phyloP scores from a whole-genome alignment of 805 yeast species.

The Candida easanensis region DNA sequence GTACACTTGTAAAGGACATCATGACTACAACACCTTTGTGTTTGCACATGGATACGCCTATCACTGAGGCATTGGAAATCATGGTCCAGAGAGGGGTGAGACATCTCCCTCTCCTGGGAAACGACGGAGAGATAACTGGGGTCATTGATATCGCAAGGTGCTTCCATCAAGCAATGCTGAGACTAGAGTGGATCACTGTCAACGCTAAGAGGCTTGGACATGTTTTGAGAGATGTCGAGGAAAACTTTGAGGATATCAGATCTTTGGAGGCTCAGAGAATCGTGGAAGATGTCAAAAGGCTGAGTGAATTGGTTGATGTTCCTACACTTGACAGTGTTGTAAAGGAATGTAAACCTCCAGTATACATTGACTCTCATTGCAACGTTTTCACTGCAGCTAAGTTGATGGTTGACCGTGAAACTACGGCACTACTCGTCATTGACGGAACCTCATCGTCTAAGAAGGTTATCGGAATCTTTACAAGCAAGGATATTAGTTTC shows the following conservation, averaged over 20 bases:
- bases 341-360: constrained; percentile 25
- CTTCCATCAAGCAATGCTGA: constrained; percentile 43
- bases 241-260: constrained; percentile 26
- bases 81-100: constrained; percentile 42
- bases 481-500: constrained; percentile 44
- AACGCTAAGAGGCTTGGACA: constrained; percentile 34
- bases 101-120: constrained; percentile 41
- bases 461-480: constrained; percentile 43
- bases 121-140: constrained; percentile 37
- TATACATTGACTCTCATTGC: constrained; percentile 35
- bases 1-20: constrained; percentile 32
- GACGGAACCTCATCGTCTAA: constrained; percentile 31
- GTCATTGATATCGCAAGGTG: constrained; percentile 45
- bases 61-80: constrained; percentile 39
- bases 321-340: constrained; percentile 35
- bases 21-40: constrained; percentile 40
- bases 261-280: constrained; percentile 25
- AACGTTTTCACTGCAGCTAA: constrained; percentile 39
- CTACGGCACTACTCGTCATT: constrained; percentile 41
- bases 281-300: constrained; percentile 33
- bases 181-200: constrained; percentile 38
- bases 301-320: constrained; percentile 39
- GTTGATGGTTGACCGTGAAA: constrained; percentile 35
- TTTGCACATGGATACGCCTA: constrained; percentile 35
- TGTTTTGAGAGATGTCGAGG: constrained; percentile 30